Base-by-base conservation (phyloP, 345 rosid genomes). In the Hevea brasiliensis region DNA sequence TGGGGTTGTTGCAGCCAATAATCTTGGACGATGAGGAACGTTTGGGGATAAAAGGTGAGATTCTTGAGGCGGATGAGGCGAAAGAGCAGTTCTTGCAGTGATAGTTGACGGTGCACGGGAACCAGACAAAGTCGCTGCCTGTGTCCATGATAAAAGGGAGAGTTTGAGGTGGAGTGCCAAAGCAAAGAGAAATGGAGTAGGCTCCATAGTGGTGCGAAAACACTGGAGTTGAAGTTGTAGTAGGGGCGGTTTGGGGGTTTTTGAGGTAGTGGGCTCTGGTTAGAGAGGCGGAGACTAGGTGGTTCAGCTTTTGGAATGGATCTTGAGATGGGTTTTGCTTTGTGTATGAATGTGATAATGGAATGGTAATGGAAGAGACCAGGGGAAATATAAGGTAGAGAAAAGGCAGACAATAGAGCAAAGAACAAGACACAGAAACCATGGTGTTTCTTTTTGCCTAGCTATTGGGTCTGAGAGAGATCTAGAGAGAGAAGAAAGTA, bases 221-320 rank as follows among this genome's bases (percentile, higher is more conserved):
- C 29, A 74, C 7, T 13, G 59, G 68, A 14, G 72, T 54, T 4
- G 48, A 17, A 12, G 65, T n/a, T 41, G 41, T n/a, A n/a, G 64
- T 15, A 20, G 61, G 44, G 8, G 23, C 26, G 7, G 48, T 8
- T 37, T 37, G 68, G 18, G 84, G 77, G 11, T 73, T 57, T 67
- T 83, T 81, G 37, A 85, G 77, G 67, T 81, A 82, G 73, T 44
- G 74, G 6, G 86, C 86, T 74, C 86, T 81, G n/a, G 76, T 17
- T 50, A 79, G 20, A 5, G 87, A 83, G 48, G 79, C 64, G 53
- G 76, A 75, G 55, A 71, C 84, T 12, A 81, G 54, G 61, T 27
- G 60, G 66, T 56, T 79, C 29, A 83, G 75, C n/a, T 59, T 76
- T 71, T 72, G 80, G 24, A 69, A 75, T 21, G 74, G 74, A 70